These are phyloP conservation scores for Yamadazyma taylorii DNA, from an alignment of 1,139 yeast genomes.

Conservation along the genomic window DNA sequence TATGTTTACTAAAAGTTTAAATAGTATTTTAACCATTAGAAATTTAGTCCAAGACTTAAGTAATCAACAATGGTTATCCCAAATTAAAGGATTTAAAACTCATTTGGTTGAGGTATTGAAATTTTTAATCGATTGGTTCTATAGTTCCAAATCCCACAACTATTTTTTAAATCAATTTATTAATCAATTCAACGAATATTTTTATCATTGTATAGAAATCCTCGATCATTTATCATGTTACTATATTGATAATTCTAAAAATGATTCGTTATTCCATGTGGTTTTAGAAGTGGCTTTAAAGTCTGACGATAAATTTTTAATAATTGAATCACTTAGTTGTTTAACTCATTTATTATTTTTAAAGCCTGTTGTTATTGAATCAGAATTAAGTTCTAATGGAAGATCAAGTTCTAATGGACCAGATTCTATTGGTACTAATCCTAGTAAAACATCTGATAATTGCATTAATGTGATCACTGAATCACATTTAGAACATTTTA, in stretches of 20 bases:
- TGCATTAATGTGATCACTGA: slow-evolving; percentile 43
- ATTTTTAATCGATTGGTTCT: slow-evolving; percentile 46
- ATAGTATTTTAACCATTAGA: slow-evolving; percentile 69
- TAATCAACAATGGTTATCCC: slow-evolving; percentile 78
- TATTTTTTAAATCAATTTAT: slow-evolving; percentile 24
- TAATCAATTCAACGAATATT: slow-evolving; percentile 56
- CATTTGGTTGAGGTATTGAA: slow-evolving; percentile 46
- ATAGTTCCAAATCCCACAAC: slow-evolving; percentile 18
- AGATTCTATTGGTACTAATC: slow-evolving; percentile 5
- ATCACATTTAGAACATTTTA: slow-evolving; percentile 31
- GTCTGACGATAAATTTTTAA: slow-evolving; percentile 56
- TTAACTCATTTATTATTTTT: slow-evolving; percentile 41
- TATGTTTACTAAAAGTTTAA: slow-evolving; percentile 47
- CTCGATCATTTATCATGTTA: slow-evolving; percentile 84
- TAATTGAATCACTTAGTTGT: slow-evolving; percentile 45
- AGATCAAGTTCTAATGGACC: neutral
- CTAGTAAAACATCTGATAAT: slow-evolving; percentile 28
- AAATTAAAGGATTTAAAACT: slow-evolving; percentile 49
- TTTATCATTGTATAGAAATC: slow-evolving; percentile 72
- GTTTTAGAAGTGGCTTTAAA: slow-evolving; percentile 46
- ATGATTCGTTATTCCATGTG: slow-evolving; percentile 59
- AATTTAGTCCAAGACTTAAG: slow-evolving; percentile 81
- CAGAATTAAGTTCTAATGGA: neutral
- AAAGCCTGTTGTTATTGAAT: neutral
- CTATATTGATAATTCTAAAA: slow-evolving; percentile 67